These are phyloP conservation scores for Pseudomonodictys pantanalensis DNA, from an alignment of 495 filamentous ascomycete genomes.

Conservation along the genomic window DNA sequence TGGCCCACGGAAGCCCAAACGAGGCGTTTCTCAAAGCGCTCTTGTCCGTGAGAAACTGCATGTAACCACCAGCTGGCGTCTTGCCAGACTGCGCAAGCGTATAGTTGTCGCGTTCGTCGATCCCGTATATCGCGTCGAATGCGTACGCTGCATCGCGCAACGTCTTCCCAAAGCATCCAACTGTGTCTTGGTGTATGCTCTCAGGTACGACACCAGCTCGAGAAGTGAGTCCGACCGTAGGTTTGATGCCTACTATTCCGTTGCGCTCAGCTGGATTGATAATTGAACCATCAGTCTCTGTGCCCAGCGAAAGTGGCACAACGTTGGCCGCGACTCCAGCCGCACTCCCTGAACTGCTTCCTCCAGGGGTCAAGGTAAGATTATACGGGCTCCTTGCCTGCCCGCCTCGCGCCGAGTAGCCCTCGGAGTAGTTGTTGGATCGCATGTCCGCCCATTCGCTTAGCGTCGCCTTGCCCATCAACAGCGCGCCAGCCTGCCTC, in stretches of 20 bases:
- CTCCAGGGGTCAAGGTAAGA: constrained; percentile 65
- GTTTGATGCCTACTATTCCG: constrained; percentile 64
- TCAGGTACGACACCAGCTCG: constrained; percentile 65
- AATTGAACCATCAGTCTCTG: constrained; percentile 71
- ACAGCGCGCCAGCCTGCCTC: constrained; percentile 62
- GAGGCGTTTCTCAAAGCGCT: constrained; percentile 56
- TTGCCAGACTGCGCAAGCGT: constrained; percentile 54
- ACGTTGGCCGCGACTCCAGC: constrained; percentile 61
- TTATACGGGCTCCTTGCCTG: constrained; percentile 67
- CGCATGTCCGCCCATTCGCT: constrained; percentile 76
- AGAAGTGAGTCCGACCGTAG: constrained; percentile 63
- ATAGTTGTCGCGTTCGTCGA: constrained; percentile 57
- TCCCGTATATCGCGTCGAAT: constrained; percentile 64
- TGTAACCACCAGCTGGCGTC: constrained; percentile 55
- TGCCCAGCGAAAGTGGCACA: constrained; percentile 63
- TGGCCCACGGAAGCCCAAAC: constrained; percentile 69
- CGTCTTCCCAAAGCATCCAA: constrained; percentile 64
- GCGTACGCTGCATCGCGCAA: constrained; percentile 64
- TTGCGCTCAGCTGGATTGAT: constrained; percentile 70
- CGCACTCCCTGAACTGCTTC: constrained; percentile 61
- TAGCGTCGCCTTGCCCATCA: constrained; percentile 67
- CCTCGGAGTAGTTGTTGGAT: constrained; percentile 67
- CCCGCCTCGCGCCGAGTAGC: constrained; percentile 64
- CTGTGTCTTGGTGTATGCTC: constrained; percentile 61
- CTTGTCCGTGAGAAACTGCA: constrained; percentile 53